Conservation (phyloP, 805 yeast species). For the Starmerella lactis-condensi region DNA sequence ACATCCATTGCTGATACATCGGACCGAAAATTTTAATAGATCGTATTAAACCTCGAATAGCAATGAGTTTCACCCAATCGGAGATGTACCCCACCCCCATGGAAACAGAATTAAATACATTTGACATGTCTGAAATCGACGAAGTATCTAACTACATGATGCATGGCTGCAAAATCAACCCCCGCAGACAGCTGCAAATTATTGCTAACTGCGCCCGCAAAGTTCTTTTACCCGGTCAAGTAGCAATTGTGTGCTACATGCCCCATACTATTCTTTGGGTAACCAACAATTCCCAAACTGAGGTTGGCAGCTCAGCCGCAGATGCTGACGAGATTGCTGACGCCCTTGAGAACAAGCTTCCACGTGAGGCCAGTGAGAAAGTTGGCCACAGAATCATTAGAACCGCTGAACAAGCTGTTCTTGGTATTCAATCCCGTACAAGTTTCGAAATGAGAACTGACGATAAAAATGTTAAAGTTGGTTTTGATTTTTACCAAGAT, state of each 20-base stretch:
- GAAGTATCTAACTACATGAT: background rate
- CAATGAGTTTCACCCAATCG: too few species aligned
- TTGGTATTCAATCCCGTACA: constrained; percentile 8
- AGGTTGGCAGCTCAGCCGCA: constrained; percentile 5
- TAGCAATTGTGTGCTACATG: constrained; percentile 10
- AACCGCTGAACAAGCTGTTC: constrained; percentile 8
- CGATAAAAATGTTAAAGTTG: constrained; percentile 7
- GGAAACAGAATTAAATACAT: background rate
- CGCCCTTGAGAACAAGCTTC: constrained; percentile 10
- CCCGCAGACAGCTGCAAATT: background rate
- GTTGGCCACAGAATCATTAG: constrained; percentile 11
- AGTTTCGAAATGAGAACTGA: constrained; percentile 7
- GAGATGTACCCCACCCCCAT: too few species aligned
- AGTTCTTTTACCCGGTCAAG: constrained; percentile 9
- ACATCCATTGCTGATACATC: too few species aligned
- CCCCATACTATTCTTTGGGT: constrained; percentile 14
- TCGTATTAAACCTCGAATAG: too few species aligned
- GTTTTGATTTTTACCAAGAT: constrained; percentile 13
- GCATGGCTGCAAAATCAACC: constrained; percentile 2
- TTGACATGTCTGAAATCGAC: background rate
- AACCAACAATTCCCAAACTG: constrained; percentile 8
- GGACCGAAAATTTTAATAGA: too few species aligned
- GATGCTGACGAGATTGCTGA: constrained; percentile 6
- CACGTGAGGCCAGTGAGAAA: constrained; percentile 9
- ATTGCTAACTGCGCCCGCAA: constrained; percentile 6